Percentiles rank a stretch among this genome's conserved stretches.
These are phyloP conservation scores for Rhizomucor pusillus DNA, from an alignment of 371 early-diverging fungal genomes.

Conservation along the genomic window DNA sequence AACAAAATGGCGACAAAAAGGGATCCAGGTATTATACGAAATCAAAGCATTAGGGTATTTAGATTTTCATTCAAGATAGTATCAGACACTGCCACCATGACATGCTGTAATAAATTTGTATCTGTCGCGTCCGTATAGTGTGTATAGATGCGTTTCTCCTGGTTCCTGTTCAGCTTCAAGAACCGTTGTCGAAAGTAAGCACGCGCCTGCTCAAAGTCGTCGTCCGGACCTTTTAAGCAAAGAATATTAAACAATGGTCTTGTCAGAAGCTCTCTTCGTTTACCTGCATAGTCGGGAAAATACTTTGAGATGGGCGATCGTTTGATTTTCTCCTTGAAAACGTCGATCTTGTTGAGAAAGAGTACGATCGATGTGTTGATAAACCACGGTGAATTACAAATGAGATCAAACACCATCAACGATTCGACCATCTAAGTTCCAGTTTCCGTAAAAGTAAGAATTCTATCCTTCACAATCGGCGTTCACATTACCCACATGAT, in stretches of 20 bases:
- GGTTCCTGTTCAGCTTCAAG: conserved; percentile 35
- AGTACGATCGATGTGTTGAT: conserved; percentile 88
- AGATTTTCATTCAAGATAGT: conserved; percentile 55
- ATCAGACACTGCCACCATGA: conserved; percentile 60
- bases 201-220: conserved; percentile 25
- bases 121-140: conserved; percentile 66
- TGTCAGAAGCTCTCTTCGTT: not conserved
- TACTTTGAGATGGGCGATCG: conserved; percentile 72
- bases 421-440: conserved; percentile 94
- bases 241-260: not conserved
- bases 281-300: conserved; percentile 87
- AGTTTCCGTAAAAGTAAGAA: too few relatives aligned
- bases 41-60: conserved; percentile 33
- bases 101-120: conserved; percentile 52
- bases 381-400: conserved; percentile 95
- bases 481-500: too few relatives aligned
- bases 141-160: conserved; percentile 53
- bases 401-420: conserved; percentile 89
- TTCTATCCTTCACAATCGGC: too few relatives aligned
- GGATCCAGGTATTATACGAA: too few relatives aligned
- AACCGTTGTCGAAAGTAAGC: conserved; percentile 40
- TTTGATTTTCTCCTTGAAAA: conserved; percentile 84
- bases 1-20: too few relatives aligned
- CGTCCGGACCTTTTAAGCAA: conserved; percentile 19
- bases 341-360: conserved; percentile 95